Evolutionary conservation across 1,284 basidiomycete genomes (phyloP), one percentile per base, ranked within the genome.

Genomic region (Pseudozyma sp.): DNA sequence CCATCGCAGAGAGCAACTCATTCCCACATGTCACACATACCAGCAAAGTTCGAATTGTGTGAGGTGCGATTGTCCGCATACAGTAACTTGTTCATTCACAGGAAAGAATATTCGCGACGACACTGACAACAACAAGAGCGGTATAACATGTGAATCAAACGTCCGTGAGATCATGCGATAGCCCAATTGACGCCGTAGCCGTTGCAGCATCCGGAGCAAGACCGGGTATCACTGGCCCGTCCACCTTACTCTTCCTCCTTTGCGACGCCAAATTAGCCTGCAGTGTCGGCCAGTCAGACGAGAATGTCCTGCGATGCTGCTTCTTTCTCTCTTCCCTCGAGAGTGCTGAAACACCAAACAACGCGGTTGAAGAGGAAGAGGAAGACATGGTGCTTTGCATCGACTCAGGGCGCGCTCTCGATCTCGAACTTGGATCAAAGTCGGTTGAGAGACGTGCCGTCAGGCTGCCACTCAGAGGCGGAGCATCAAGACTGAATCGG

Each of bases 301-400:
- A 68, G 49, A 77, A 77, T 1, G 75, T 77, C n/a, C 75, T 44
- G 14, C 75, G 58, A 36, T 77, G 75, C 52, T 77, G 75, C 58
- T 77, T 77, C 52, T 66, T 67, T 9, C 75, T 52, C 42, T 77
- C 75, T 14, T 77, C 71, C 9, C 58, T 48, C 12, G 70, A 70
- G 5, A 70, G 67, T 34, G 64, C 60, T 3, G 59, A 57, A 1
- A 70, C 75, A 34, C 75, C 75, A 48, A 77, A 77, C 36, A 75
- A 39, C 2, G 62, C 60, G 14, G 67, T 64, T 0, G 59, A 63
- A 2, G 67, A 66, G 18, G 71, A 62, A 12, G 56, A 53, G 1
- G 47, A 64, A 7, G 68, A 65, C 58, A 64, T 52, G 39, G 40
- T 44, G 50, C 63, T 64, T 39, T 70, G 67, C 67, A 75, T 67